These are phyloP conservation scores for Begonia masoniana DNA, from an alignment of 306 rosid genomes.

Conservation along the genomic window DNA sequence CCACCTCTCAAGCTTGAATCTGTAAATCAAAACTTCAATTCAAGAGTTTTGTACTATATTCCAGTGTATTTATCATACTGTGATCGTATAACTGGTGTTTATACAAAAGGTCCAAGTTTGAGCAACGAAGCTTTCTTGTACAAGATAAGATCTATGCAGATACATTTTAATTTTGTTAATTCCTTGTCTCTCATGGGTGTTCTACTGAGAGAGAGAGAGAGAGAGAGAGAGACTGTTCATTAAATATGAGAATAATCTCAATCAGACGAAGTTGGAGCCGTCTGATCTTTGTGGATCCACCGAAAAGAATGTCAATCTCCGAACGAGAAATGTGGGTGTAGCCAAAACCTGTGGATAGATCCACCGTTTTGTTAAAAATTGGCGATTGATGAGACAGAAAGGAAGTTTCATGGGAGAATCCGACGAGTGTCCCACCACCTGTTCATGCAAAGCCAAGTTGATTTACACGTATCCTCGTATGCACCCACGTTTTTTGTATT, in stretches of 20 bases:
- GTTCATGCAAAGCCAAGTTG: conserved; percentile 31
- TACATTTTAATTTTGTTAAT: no score
- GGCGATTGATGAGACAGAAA: neutral
- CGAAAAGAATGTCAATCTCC: no score
- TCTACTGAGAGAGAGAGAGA: no score
- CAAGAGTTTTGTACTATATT: neutral
- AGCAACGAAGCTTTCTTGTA: no score
- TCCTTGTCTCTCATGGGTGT: no score
- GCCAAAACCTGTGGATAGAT: neutral
- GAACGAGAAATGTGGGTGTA: neutral
- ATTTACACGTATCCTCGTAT: conserved; percentile 36
- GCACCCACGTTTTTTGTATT: conserved; percentile 12
- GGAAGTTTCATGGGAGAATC: conserved; percentile 3
- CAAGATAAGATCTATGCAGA: no score
- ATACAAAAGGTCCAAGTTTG: no score
- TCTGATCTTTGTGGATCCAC: no score
- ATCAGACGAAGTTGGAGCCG: no score
- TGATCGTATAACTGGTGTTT: neutral
- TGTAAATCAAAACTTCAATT: neutral
- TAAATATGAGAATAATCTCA: no score
- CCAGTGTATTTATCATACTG: neutral
- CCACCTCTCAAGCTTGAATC: conserved; percentile 33
- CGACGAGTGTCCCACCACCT: conserved; percentile 76
- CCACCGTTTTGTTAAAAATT: neutral
- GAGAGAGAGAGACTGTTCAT: no score